A percentile compares a stretch with the other conserved stretches of the same genome.
Conservation (phyloP, 1,139 yeast genomes). For the Yamadazyma atlantica region DNA sequence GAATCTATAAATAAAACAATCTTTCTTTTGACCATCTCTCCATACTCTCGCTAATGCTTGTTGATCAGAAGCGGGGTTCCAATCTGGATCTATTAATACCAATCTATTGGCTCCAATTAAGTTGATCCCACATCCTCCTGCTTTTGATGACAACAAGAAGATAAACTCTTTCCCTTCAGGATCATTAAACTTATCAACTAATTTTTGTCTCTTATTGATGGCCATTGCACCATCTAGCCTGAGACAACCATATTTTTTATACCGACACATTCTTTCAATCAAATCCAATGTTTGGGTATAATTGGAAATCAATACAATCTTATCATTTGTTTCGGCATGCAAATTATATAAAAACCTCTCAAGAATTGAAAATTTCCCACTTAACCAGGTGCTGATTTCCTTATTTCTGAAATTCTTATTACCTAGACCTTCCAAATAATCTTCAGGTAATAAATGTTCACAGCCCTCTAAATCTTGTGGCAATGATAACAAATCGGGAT, state of each 20-base stretch:
- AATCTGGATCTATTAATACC: conserved; percentile 90
- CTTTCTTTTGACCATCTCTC: conserved; percentile 99
- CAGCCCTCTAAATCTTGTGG: conserved; percentile 77
- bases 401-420: conserved; percentile 37
- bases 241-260: conserved; percentile 70
- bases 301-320: conserved; percentile 90
- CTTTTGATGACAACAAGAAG: conserved; percentile 87
- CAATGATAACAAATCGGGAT: conserved; percentile 79
- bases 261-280: conserved; percentile 82
- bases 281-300: conserved; percentile 92
- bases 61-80: conserved; percentile 99
- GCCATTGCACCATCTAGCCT: conserved; percentile 92
- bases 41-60: conserved; percentile 97
- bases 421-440: conserved; percentile 45
- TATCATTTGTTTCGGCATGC: conserved; percentile 80
- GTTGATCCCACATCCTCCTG: conserved; percentile 99
- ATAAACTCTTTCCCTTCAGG: conserved; percentile 89
- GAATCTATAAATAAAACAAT: conserved; percentile 90
- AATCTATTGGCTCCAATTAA: conserved; percentile 94
- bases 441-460: conserved; percentile 68
- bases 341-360: conserved; percentile 78
- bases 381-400: conserved; percentile 60
- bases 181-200: conserved; percentile 88
- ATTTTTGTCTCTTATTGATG: conserved; percentile 87
- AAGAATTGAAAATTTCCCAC: conserved; percentile 64